Conservation (phyloP, 164 flowering plant species). For the Kingdonia uniflora region DNA sequence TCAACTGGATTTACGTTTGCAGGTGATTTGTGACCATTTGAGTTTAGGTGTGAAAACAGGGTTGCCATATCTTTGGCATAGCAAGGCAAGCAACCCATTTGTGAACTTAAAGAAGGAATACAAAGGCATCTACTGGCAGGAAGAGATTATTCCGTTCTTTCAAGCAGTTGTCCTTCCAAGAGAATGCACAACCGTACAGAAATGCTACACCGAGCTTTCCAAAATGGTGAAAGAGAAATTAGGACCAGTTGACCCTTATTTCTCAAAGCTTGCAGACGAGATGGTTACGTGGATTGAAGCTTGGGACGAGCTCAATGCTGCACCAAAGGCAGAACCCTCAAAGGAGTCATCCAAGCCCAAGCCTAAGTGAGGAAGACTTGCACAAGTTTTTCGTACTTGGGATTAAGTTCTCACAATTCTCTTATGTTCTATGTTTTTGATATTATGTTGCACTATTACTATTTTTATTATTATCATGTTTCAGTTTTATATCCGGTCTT, state of each 20-base stretch:
- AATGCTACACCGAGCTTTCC: conserved; percentile 45
- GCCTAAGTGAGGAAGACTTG: conserved; percentile 5
- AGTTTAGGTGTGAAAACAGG: conserved; percentile 42
- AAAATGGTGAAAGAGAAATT: conserved; percentile 39
- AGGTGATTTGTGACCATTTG: conserved; percentile 52
- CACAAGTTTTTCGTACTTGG: neutral
- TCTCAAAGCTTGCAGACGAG: conserved; percentile 36
- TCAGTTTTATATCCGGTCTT: too few relatives aligned
- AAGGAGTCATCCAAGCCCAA: conserved; percentile 10
- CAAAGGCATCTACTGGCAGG: conserved; percentile 46
- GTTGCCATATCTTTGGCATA: conserved; percentile 42
- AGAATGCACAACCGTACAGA: conserved; percentile 36
- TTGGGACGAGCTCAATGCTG: conserved; percentile 41
- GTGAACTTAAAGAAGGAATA: conserved; percentile 47
- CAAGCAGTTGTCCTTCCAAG: conserved; percentile 32
- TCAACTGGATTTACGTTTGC: conserved; percentile 3
- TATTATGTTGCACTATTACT: neutral
- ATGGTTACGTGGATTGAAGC: conserved; percentile 54
- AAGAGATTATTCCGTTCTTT: conserved; percentile 50
- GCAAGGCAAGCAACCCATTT: conserved; percentile 62
- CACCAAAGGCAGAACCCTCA: conserved; percentile 9
- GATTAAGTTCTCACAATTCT: neutral
- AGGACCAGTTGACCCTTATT: conserved; percentile 35
- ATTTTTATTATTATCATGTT: too few relatives aligned
- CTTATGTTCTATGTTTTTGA: neutral